Conservation (phyloP, 139 green algal species). For the Picochlorum sp. region DNA sequence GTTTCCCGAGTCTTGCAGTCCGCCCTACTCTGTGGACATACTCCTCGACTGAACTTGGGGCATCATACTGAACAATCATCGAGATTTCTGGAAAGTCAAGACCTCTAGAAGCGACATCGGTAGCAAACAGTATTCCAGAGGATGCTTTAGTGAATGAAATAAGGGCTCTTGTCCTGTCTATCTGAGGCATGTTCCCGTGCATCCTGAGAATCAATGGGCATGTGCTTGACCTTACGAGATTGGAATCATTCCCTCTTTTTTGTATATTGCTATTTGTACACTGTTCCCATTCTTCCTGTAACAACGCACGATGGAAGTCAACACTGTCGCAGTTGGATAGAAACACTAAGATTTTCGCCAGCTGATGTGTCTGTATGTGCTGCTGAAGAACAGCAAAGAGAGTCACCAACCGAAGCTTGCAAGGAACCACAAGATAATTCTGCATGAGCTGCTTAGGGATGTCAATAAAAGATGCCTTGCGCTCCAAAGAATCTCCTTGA, state of each 20-base stretch:
- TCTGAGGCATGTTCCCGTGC: constrained; percentile 79
- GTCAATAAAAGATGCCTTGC: constrained; percentile 20
- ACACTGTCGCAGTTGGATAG: constrained; percentile 81
- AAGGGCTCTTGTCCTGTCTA: constrained; percentile 62
- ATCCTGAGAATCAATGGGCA: constrained; percentile 65
- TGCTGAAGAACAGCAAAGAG: constrained; percentile 48
- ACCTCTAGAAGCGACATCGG: constrained; percentile 70
- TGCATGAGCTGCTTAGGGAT: constrained; percentile 65
- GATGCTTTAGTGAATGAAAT: constrained; percentile 41
- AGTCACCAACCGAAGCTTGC: constrained; percentile 63
- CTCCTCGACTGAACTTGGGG: constrained; percentile 69
- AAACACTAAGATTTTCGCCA: constrained; percentile 82
- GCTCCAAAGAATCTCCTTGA: too few relatives aligned
- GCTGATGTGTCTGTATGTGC: background rate
- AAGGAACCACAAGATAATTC: constrained; percentile 63
- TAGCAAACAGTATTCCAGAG: constrained; percentile 69
- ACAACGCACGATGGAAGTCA: constrained; percentile 63
- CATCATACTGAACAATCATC: constrained; percentile 86
- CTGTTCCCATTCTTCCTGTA: constrained; percentile 19
- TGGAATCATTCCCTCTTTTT: background rate
- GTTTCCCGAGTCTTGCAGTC: constrained; percentile 72
- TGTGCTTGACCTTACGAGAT: too few relatives aligned
- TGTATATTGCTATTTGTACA: background rate
- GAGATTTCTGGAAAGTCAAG: constrained; percentile 89
- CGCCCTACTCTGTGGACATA: constrained; percentile 80